Base-by-base conservation (phyloP, 2,329 filamentous ascomycete genomes). In the Fusarium dimerum region DNA sequence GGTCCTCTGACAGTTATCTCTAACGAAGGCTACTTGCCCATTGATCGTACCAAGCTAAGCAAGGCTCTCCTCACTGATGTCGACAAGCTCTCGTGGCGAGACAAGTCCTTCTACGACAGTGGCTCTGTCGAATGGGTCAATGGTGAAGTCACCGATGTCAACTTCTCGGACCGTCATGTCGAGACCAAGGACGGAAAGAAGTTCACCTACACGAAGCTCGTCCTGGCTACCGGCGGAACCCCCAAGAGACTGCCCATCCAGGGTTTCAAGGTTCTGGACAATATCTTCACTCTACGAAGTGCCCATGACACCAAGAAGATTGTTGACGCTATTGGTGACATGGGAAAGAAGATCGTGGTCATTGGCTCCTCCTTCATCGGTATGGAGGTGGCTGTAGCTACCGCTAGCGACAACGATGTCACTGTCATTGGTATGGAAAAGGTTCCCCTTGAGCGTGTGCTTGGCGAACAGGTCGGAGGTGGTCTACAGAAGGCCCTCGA, bases 351-450 rank as follows among this genome's bases (percentile, higher is more conserved):
- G 72, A 85, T 99, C 60, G 91, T 96, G 43, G 80, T 99, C 13
- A 80, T 99, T 48, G 94, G 94, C 40, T 93, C 89, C 53, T 96
- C 91, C 1, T 99, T 99, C 73, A 99, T 99, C 67, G 94, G 94
- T 40, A 95, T 99, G 89, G 94, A 99, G 73, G 84, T 95, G n/a
- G 93, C 89, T 55, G 94, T 92, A 58, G 87, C 95, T 1, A 86
- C 88, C 0, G 75, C 82, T 42, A 88, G 88, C 63, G 88, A 88
- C 64, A 96, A 99, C 70, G 76, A 86, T 9, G 92, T 99, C 15
- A 88, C 88, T 8, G 85, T 97, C 40, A 78, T 99, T 18, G 94
- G 94, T 38, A 93, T 92, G 88, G 92, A 96, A 68, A 84, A 84
- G 53, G 85, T 85, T 12, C 93, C 94, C 0, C 82, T 97, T 59